A percentile compares a stretch with the other conserved stretches of the same genome.
Conservation (phyloP, 495 filamentous ascomycete genomes). For the Lasiosphaeria miniovina region DNA sequence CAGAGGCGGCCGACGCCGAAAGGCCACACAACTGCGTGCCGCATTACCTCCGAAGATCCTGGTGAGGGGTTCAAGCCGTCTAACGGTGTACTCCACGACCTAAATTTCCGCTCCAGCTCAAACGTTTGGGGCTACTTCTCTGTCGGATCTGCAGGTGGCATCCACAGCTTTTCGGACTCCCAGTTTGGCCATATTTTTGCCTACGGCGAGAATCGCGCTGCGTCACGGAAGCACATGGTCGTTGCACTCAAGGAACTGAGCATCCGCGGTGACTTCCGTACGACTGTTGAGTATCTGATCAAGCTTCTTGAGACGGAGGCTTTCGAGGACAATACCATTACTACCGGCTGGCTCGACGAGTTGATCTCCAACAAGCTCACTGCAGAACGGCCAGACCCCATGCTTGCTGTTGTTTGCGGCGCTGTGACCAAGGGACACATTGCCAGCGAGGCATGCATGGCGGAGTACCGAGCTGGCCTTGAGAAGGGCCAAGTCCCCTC, state of each 20-base stretch:
- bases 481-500: conserved; percentile 96
- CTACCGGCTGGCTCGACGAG: conserved; percentile 98
- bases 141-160: conserved; percentile 90
- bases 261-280: conserved; percentile 98
- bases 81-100: conserved; percentile 96
- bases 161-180: conserved; percentile 98
- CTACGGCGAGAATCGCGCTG: conserved; percentile 93
- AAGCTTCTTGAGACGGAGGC: conserved; percentile 98
- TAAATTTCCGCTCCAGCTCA: conserved; percentile 97
- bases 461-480: conserved; percentile 82
- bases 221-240: conserved; percentile 99
- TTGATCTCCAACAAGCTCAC: conserved; percentile 97
- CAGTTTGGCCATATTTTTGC: conserved; percentile 99
- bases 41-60: conserved; percentile 99
- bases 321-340: conserved; percentile 99
- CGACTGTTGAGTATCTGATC: conserved; percentile 97
- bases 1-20: conserved; percentile 90
- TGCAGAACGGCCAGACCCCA: conserved; percentile 89
- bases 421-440: conserved; percentile 94
- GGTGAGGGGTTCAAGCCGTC: conserved; percentile 99
- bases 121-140: conserved; percentile 99
- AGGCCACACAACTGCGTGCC: conserved; percentile 95
- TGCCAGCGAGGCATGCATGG: conserved; percentile 80
- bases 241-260: conserved; percentile 97
- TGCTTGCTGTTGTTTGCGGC: conserved; percentile 87